Evolutionary conservation across 1,284 basidiomycete genomes (phyloP).

Genomic region (Vanrija humicola): DNA sequence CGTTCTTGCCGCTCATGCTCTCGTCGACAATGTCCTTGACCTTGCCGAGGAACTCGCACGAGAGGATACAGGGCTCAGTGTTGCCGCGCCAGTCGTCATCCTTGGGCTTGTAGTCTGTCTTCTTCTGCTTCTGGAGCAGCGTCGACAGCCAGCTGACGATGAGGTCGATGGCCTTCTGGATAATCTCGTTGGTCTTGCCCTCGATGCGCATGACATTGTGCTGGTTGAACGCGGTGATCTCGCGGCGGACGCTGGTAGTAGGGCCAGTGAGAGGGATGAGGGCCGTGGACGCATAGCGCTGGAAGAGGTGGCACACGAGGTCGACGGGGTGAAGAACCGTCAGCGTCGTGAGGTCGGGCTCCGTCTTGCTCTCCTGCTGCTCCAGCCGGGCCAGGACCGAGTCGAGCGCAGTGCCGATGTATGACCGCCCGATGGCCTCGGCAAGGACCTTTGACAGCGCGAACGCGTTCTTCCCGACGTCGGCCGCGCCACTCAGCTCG

Average conservation of each 20-base stretch:
- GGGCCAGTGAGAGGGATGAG: conserved; percentile 81
- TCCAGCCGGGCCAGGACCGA: conserved; percentile 73
- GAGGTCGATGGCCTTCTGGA: conserved; percentile 84
- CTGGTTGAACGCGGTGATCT: conserved; percentile 91
- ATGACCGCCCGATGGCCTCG: conserved; percentile 79
- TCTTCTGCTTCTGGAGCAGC: conserved; percentile 84
- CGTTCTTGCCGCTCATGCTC: conserved; percentile 83
- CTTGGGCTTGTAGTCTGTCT: conserved; percentile 91
- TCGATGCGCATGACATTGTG: conserved; percentile 85
- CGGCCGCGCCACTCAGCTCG: conserved; percentile 71
- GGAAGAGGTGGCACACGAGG: conserved; percentile 91
- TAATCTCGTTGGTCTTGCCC: conserved; percentile 72
- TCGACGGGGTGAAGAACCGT: conserved; percentile 71
- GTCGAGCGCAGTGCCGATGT: conserved; percentile 86
- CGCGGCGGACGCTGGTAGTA: conserved; percentile 81
- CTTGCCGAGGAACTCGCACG: conserved; percentile 78
- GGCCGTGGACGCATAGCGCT: conserved; percentile 89
- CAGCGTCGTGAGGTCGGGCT: conserved; percentile 73
- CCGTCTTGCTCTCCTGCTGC: conserved; percentile 65
- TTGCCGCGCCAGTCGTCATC: conserved; percentile 93
- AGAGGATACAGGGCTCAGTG: conserved; percentile 89
- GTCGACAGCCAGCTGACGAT: conserved; percentile 62
- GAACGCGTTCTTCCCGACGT: conserved; percentile 91
- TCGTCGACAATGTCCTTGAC: conserved; percentile 69
- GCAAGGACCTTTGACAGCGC: conserved; percentile 80